These are phyloP conservation scores for Pestalotiopsis sp. DNA, from an alignment of 2,329 filamentous ascomycete genomes.

Conservation along the genomic window DNA sequence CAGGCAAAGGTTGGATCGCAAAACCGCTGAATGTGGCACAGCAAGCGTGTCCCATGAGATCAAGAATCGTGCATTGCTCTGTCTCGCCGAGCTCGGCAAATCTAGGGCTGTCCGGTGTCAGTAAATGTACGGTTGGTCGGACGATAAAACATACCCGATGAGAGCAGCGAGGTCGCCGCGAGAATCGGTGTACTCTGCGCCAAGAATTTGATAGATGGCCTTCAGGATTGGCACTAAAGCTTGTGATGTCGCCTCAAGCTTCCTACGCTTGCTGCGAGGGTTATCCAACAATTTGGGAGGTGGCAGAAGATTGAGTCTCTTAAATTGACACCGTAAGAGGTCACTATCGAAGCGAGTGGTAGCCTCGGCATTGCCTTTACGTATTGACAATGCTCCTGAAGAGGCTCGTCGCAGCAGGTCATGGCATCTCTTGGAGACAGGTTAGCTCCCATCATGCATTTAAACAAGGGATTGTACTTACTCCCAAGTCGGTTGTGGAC, in stretches of 20 bases:
- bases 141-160: constrained; percentile 47
- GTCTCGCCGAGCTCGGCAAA: constrained; percentile 51
- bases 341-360: constrained; percentile 27
- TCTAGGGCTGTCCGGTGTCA: constrained; percentile 37
- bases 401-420: constrained; percentile 30
- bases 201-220: constrained; percentile 32
- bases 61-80: constrained; percentile 54
- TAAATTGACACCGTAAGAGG: constrained; percentile 26
- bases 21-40: constrained; percentile 58
- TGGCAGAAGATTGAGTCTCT: constrained; percentile 21
- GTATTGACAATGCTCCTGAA: constrained; percentile 15
- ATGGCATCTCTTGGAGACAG: constrained; percentile 32
- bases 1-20: neutral
- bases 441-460: neutral
- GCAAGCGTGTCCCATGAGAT: constrained; percentile 57
- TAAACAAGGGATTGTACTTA: constrained; percentile 27
- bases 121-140: constrained; percentile 17
- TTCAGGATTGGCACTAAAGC: constrained; percentile 24
- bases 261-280: constrained; percentile 34
- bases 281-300: constrained; percentile 16
- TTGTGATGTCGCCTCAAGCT: constrained; percentile 25
- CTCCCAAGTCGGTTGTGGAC: constrained; percentile 44
- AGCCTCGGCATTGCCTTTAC: neutral
- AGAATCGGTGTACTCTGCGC: constrained; percentile 25
- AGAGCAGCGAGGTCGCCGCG: constrained; percentile 35